Conservation (phyloP, 2,329 filamentous ascomycete species). For the Arthroderma sp. region DNA sequence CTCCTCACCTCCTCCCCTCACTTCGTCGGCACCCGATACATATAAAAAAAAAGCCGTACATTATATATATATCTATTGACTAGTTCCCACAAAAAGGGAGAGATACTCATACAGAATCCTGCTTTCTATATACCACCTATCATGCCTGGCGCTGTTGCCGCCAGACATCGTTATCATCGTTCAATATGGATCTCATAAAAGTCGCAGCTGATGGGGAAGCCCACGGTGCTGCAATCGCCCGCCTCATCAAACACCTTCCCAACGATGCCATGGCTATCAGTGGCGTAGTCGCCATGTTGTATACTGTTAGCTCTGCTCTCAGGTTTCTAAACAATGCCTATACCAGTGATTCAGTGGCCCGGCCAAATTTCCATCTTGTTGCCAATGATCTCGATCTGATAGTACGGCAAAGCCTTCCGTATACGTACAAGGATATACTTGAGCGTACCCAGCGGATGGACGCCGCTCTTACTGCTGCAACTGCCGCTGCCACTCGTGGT, state of each 20-base stretch:
- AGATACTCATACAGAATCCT: too few species aligned
- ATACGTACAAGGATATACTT: constrained; percentile 39
- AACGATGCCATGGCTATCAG: constrained; percentile 41
- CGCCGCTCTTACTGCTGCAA: constrained; percentile 6
- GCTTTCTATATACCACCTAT: too few species aligned
- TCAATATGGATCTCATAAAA: constrained; percentile 26
- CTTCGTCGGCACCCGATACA: too few species aligned
- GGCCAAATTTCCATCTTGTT: constrained; percentile 27
- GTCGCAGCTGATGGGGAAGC: constrained; percentile 40
- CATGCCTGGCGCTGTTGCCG: too few species aligned
- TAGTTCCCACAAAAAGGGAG: too few species aligned
- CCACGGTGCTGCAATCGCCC: constrained; percentile 37
- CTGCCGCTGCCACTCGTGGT: neutral
- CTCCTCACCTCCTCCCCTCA: too few species aligned
- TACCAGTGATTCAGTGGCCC: constrained; percentile 24
- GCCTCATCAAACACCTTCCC: constrained; percentile 38
- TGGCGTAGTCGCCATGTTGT: constrained; percentile 40
- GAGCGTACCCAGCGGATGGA: constrained; percentile 32
- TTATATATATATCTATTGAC: too few species aligned
- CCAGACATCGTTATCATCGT: neutral
- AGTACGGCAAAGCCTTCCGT: constrained; percentile 35
- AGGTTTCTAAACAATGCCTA: constrained; percentile 35
- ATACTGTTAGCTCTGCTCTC: constrained; percentile 39
- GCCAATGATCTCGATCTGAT: constrained; percentile 34
- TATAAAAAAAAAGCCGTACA: too few species aligned